phyloP scores from a whole-genome alignment of 768 basidiomycete genomes.

The Xanthoconium stramineum region DNA sequence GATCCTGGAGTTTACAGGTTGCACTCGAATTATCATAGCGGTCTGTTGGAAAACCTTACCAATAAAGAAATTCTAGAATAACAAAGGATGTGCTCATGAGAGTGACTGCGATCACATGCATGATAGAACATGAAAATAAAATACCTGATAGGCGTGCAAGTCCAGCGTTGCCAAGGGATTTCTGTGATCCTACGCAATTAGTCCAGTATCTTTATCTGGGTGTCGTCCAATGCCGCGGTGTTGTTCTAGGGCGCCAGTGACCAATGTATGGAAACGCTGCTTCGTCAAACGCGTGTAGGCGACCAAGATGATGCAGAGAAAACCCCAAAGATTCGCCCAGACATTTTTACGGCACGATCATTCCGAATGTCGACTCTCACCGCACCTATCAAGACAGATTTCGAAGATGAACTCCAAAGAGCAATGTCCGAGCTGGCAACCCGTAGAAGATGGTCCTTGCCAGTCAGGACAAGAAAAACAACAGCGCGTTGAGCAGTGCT shows the following conservation, averaged over 20 bases:
- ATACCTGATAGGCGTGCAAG: slow-evolving; percentile 1
- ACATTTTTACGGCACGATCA: background rate
- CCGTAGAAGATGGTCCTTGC: background rate
- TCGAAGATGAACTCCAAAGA: background rate
- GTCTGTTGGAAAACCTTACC: background rate
- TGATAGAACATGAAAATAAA: background rate
- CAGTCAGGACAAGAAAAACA: slow-evolving; percentile 5
- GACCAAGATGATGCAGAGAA: background rate
- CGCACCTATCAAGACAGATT: background rate
- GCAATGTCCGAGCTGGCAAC: background rate
- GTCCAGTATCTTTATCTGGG: background rate
- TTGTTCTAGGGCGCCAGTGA: background rate
- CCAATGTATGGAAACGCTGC: background rate
- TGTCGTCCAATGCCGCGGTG: background rate
- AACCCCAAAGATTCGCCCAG: background rate
- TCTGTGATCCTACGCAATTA: background rate
- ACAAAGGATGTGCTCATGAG: background rate
- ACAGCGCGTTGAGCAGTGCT: background rate
- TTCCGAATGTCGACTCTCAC: background rate
- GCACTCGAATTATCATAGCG: background rate
- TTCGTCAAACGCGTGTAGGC: background rate
- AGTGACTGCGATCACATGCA: background rate
- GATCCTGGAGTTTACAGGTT: background rate
- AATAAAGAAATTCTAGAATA: background rate
- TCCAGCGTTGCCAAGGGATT: background rate